These are phyloP conservation scores for Eucommia ulmoides DNA, from an alignment of 257 asterid genomes.

Conservation along the genomic window DNA sequence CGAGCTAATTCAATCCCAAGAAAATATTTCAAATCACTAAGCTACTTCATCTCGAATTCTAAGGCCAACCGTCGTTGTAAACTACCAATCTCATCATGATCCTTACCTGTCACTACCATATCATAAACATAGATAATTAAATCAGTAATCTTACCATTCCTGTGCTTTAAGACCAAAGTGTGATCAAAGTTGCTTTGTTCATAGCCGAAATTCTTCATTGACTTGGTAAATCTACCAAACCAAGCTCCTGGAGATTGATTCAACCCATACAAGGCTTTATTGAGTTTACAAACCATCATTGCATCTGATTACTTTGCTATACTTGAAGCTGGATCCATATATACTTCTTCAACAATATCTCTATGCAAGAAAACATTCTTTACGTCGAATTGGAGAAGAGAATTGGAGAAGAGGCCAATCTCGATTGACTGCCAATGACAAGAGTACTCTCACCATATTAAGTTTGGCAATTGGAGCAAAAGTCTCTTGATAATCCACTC, in stretches of 20 bases:
- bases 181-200: background rate
- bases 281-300: background rate
- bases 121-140: background rate
- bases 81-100: background rate
- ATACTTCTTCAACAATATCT: background rate
- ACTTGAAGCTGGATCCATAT: background rate
- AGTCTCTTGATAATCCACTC: background rate
- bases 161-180: background rate
- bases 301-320: background rate
- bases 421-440: background rate
- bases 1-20: background rate
- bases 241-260: background rate
- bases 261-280: background rate
- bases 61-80: background rate
- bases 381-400: background rate
- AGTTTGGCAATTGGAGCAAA: background rate
- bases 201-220: background rate
- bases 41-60: background rate
- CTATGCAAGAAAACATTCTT: background rate
- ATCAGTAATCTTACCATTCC: background rate
- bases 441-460: background rate
- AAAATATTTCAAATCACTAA: background rate
- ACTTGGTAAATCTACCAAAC: background rate
- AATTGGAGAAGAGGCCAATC: background rate
- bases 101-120: background rate